phyloP scores from a whole-genome alignment of 1,284 basidiomycete species.

The Malassezia vespertilionis region DNA sequence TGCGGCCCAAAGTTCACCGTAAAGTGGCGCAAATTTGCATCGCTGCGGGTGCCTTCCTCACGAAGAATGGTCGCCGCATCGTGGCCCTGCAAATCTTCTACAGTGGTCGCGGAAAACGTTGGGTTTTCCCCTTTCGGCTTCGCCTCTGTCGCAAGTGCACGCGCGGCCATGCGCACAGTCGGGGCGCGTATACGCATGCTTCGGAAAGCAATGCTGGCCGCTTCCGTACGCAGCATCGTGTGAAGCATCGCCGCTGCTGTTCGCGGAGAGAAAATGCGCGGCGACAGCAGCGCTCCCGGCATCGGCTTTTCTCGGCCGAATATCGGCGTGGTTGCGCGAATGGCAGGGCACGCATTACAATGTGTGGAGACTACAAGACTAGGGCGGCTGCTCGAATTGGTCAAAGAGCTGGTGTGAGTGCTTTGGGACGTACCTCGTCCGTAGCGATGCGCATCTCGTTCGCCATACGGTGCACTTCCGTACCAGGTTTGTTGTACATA shows the following conservation, averaged over 20 bases:
- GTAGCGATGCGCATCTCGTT: constrained; percentile 37
- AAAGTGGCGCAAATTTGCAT: constrained; percentile 60
- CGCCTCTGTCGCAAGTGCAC: constrained; percentile 10
- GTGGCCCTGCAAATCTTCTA: constrained; percentile 58
- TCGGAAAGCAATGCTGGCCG: constrained; percentile 7
- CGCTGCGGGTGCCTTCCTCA: constrained; percentile 62
- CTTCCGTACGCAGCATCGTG: constrained; percentile 13
- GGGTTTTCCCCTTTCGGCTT: constrained; percentile 10
- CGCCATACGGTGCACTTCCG: constrained; percentile 42
- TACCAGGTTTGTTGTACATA: constrained; percentile 40
- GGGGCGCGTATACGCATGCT: constrained; percentile 1
- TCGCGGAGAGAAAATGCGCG: constrained; percentile 1
- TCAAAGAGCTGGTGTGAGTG: constrained; percentile 3
- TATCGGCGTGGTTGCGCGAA: too few species aligned
- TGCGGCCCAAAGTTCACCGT: constrained; percentile 56
- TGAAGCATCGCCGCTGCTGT: constrained; percentile 7
- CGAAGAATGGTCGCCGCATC: constrained; percentile 64
- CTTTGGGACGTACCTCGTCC: constrained; percentile 23
- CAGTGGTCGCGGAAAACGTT: constrained; percentile 23
- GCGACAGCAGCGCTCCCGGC: background rate
- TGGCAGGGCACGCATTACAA: too few species aligned
- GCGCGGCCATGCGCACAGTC: constrained; percentile 5
- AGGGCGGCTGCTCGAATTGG: constrained; percentile 11
- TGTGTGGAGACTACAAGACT: too few species aligned
- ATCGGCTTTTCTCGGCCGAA: constrained; percentile 14